Evolutionary conservation across 2,329 filamentous ascomycete species (phyloP), one percentile per base, ranked within the genome.

Genomic region (Drechslera avenae): DNA sequence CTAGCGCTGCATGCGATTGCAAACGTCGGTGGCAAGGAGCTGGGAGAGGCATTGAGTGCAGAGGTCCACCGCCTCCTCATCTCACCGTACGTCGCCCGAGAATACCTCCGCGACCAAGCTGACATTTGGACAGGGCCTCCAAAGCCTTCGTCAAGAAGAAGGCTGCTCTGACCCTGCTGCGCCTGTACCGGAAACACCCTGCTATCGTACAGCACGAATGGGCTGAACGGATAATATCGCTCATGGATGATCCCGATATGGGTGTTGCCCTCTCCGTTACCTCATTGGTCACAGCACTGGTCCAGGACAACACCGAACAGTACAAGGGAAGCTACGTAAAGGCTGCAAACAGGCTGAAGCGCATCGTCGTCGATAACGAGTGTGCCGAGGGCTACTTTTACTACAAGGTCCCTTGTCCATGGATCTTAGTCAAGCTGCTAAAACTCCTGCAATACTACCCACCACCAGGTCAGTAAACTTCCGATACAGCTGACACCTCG

Each of bases 121-220:
- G 48, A 74, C 52, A 35, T 45, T 45, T 32, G 19, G 28, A 13
- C 42, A 86, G 84, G 35, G 87, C 87, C 7, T 97, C 93, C 1
- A 99, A 97, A 75, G 87, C 94, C 0, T 99, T 99, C 64, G 94
- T 99, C 53, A 99, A 99, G 82, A 99, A 99, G 78, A 99, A 99
- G 81, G 93, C 94, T 1, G 94, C 94, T 5, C 79, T 99, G 44
- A 99, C 94, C 0, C 82, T 99, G 30, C 84, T 99, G 46, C 89
- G 94, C 46, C 78, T 99, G 5, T 99, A 97, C 76, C 89, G 94
- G 63, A 99, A 99, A 78, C 86, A 92, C 67, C 91, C 93, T 1
- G 88, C 86, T 58, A 97, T 99, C 59, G 89, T 99, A 18, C 92
- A 96, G 68, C 89, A 91, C 23, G 92, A 97, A 78, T 99, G 94